Base-by-base conservation (phyloP, 2,329 filamentous ascomycete genomes). In the Xylogone sp. region DNA sequence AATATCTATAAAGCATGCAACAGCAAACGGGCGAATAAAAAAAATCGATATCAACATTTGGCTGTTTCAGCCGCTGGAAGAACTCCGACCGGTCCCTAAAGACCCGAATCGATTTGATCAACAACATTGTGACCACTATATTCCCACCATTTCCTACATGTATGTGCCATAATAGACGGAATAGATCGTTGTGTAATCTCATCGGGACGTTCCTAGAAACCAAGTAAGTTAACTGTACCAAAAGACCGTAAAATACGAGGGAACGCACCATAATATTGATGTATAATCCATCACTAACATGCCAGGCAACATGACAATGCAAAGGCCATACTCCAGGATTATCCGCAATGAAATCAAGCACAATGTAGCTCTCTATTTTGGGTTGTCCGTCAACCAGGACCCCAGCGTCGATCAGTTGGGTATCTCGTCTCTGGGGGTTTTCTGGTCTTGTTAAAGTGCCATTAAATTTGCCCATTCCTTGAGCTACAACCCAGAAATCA, bases 101-200 rank as follows among this genome's bases (percentile, higher is more conserved):
- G 47, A 19, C 79, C 79, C 46, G 76, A 79, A 56, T 82, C 76
- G 52, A 79, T 79, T 63, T 79, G 75, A 5, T 71, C 69, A 1
- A 74, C 71, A 3, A 77, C 67, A 49, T 78, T 73, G 2, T 67
- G 65, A 16, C 66, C 58, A 3, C 77, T 80, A 69, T 73, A 83
- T 4, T 58, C 57, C 2, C 65, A 70, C 79, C 79, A 81, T 52
- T 79, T 71, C 44, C 71, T 61, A 56, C 76, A 81, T 39, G 77
- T 79, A 61, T 82, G 69, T 19, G 71, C 68, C 47, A 80, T 74
- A 12, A 73, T 69, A 29, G 66, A 63, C 0, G 79, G 78, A n/a
- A 82, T 70, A 21, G 57, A 57, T 58, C 75, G 59, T 43, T 65
- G 56, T 42, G 55, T 45, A 76, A 63, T 51, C 72, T 62, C 1